These are phyloP conservation scores for Quillaja saponaria DNA, from an alignment of 306 rosid species.

Conservation along the genomic window DNA sequence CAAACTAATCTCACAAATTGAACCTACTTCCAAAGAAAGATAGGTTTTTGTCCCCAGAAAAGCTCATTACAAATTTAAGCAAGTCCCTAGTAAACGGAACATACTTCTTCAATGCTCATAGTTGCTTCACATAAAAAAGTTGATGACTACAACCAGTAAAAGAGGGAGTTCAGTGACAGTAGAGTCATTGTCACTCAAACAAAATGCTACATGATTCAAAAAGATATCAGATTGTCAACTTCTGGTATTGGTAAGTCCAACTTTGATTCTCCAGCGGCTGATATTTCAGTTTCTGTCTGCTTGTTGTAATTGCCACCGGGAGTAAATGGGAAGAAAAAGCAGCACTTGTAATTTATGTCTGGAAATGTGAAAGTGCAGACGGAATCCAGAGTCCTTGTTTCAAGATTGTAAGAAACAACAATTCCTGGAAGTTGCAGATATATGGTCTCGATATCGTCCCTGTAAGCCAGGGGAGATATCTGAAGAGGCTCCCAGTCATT, in stretches of 20 bases:
- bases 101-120: too few relatives aligned
- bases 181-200: too few relatives aligned
- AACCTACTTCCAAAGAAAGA: too few relatives aligned
- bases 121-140: too few relatives aligned
- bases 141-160: too few relatives aligned
- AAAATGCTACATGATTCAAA: too few relatives aligned
- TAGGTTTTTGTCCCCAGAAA: too few relatives aligned
- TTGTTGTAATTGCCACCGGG: slow-evolving; percentile 1
- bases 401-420: slow-evolving; percentile 34
- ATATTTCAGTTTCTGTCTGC: neutral
- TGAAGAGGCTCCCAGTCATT: slow-evolving; percentile 33
- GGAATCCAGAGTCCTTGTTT: slow-evolving; percentile 10
- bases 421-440: slow-evolving; percentile 41
- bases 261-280: slow-evolving; percentile 5
- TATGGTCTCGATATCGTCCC: slow-evolving; percentile 20
- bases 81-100: too few relatives aligned
- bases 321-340: slow-evolving; percentile 34
- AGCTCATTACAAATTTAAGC: too few relatives aligned
- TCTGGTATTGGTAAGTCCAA: slow-evolving; percentile 31
- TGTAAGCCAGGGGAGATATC: slow-evolving; percentile 35
- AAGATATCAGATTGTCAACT: slow-evolving; percentile 1
- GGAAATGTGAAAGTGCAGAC: slow-evolving; percentile 28
- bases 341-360: slow-evolving; percentile 33
- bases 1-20: too few relatives aligned
- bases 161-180: too few relatives aligned